Base-by-base conservation (phyloP, 768 basidiomycete genomes). In the Termitomyces sp. region DNA sequence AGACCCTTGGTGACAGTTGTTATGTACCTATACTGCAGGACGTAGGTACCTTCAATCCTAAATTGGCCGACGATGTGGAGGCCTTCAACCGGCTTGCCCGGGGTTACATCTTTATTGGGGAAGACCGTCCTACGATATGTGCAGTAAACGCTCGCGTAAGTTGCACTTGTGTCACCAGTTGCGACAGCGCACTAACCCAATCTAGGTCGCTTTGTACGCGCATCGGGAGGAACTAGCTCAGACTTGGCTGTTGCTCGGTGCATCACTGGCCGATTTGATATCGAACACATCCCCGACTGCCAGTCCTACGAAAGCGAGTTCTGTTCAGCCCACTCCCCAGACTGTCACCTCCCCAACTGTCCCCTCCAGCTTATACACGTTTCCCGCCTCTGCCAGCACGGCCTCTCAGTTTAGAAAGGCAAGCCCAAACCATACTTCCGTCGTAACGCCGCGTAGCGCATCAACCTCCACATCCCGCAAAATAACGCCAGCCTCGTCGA, bases 231-330 rank as follows among this genome's bases (percentile, higher is more conserved):
- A 78, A 4, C 79, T 80, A 3, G 84, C 83, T 1, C 86, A 89
- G 62, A 75, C 76, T 2, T 93, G 91, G 91, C 61, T 82, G 9
- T 68, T 92, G 1, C 67, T 93, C 19, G 78, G 74, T 12, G 81
- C 83, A 15, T 75, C 85, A 3, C 68, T 90, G 19, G 71, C 72
- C 0, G 76, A 85, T 51, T 66, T 82, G 47, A 59, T 78, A 17
- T 82, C 80, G 8, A 66, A 70, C 44, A 26, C 58, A n/a, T 64
- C 62, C 58, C 42, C 67, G 42, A 45, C 68, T 59, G 55, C 73
- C 55, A 63, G 56, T 30, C 57, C 57, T 2, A 19, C 44, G 26
- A 52, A 62, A 49, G 11, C 61, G 53, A 42, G 65, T 9, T 17
- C 57, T 46, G 41, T 28, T n/a, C 50, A 47, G 11, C 53, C 50